Evolutionary conservation across 352 stramenopile genomes (phyloP).

Genomic region (Globisporangium ultimum): DNA sequence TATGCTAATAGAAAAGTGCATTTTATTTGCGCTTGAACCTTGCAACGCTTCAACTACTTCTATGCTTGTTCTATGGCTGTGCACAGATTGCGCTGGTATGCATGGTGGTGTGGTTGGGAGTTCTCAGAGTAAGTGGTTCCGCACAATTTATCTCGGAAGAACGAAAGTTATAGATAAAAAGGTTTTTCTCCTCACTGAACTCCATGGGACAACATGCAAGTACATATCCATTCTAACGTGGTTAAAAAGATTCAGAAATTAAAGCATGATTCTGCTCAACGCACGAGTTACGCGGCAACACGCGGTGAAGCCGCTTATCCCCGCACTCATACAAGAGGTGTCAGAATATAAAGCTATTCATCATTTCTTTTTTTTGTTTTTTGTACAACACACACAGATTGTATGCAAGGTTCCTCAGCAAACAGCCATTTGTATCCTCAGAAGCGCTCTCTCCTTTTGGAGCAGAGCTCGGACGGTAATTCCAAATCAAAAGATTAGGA

Average conservation of each 20-base stretch:
- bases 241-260: constrained; percentile 41
- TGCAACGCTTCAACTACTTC: too few species aligned
- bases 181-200: constrained; percentile 72
- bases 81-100: neutral
- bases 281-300: constrained; percentile 39
- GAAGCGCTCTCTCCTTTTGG: constrained; percentile 23
- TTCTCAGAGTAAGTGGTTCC: constrained; percentile 17
- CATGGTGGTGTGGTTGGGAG: neutral
- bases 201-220: constrained; percentile 4
- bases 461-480: constrained; percentile 79
- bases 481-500: constrained; percentile 82
- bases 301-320: constrained; percentile 51
- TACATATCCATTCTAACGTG: constrained; percentile 3
- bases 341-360: constrained; percentile 90
- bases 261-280: constrained; percentile 84
- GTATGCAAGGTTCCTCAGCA: constrained; percentile 67
- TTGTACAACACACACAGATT: constrained; percentile 1
- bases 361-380: constrained; percentile 41
- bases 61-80: neutral
- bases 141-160: constrained; percentile 64
- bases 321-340: constrained; percentile 89
- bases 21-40: too few species aligned
- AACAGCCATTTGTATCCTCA: constrained; percentile 88
- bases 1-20: too few species aligned
- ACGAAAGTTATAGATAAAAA: constrained; percentile 87